Base-by-base conservation (phyloP, 148 eudicot species). In the Limonium bicolor region DNA sequence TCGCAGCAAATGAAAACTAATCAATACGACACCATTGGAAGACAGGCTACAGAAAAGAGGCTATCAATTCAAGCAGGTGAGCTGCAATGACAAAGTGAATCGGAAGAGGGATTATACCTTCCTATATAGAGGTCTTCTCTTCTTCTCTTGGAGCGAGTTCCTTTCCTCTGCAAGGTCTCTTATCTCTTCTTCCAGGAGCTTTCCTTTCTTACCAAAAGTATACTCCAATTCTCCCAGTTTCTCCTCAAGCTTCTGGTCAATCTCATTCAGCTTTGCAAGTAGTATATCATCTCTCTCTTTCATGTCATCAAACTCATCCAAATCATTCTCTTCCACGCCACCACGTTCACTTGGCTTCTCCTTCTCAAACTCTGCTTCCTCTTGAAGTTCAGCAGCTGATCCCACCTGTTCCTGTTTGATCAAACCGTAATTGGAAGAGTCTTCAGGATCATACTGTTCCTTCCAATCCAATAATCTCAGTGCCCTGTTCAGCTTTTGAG, bases 131-230 rank as follows among this genome's bases (percentile, higher is more conserved):
- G 95, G 93, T 58, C 36, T 54, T 45, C 72, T 72, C 62, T 66
- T 75, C 71, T 77, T 76, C 66, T 90, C 95, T 43, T 85, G 78
- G 62, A 75, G 59, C 11, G 81, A 65, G 56, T 88, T 90, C 55
- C 97, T 70, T 66, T 84, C 93, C 60, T 84, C 93, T 9, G 97
- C 97, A 37, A 90, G 95, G 46, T 77, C 81, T 52, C 87, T 75
- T 20, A 90, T 80, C 61, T 90, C 93, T 62, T 80, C 93, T 65
- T 90, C 97, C 55, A 90, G 49, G 49, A 70, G 61, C 63, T 72
- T 84, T 39, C 87, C 97, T 60, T 74, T 90, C 75, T 60, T 90
- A 29, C 97, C 97, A 36, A 83, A 90, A 20, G 97, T 90, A 52
- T 77, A 77, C 39, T 84, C 93, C 73, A 90, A 67, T 43, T 73